Evolutionary conservation across 176 grass and related monocot species (phyloP), one percentile per base, ranked within the genome.

Genomic region (Aegilops tauschii): DNA sequence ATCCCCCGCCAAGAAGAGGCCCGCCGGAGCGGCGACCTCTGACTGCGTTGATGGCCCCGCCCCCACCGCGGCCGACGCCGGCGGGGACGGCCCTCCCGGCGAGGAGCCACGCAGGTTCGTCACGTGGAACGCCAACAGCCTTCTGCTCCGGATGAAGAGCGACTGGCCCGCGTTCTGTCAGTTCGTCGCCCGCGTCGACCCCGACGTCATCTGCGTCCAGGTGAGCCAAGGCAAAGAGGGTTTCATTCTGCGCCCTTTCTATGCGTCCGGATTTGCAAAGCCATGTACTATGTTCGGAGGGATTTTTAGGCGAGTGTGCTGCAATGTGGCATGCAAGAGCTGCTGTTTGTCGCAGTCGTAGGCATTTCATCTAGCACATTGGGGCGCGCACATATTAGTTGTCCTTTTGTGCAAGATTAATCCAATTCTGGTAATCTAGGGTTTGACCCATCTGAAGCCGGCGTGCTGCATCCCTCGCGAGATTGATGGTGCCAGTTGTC

Each of bases 41-140:
- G 75, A 90, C 44, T 72, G 80, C 11, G 17, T 6, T 18, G 29
- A 67, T 65, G 62, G 7, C 75, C 31, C 78, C 61, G 40, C 59
- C n/a, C 6, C 70, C 28, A 23, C 70, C 37, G 63, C 37, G 12
- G 64, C 45, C 45, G 27, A n/a, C n/a, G 27, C 79, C n/a, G 61
- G 23, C 79, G 87, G 64, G 16, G 87, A 73, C n/a, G 56, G 50
- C 81, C 37, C 21, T 42, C 87, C 31, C 14, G 16, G 39, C 35
- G 67, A 85, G 90, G 80, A 93, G 78, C 96, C 96, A 16, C 78
- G 87, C 9, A 96, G 77, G 79, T 94, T 96, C 80, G 69, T 98
- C 28, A 96, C 96, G 2, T 98, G 96, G 93, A 98, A 98, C 75
- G 93, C 93, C 75, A 98, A 96, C 90, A 96, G 93, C 76, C 86